Base-by-base conservation (phyloP, 257 asterid genomes). In the Ophiorrhiza pumila region DNA sequence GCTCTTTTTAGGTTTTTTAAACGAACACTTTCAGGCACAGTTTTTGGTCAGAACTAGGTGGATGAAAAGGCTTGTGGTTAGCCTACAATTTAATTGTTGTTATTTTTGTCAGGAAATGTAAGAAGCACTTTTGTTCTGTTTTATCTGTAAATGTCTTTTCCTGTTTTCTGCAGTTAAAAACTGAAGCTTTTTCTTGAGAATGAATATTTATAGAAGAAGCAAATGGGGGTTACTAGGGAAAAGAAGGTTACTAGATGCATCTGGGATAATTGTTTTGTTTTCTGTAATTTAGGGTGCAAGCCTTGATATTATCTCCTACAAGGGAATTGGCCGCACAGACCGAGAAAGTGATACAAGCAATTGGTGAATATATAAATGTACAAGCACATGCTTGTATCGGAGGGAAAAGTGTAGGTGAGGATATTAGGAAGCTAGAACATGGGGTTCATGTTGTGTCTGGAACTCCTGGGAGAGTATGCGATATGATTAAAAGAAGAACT, bases 371-470 rank as follows among this genome's bases (percentile, higher is more conserved):
- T 71, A 90, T 92, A 59, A 95, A 87, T 73, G 76, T 95, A 4
- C 98, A 92, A 72, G 99, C 95, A 75, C 99, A 94, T 80, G 96
- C 99, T 72, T 95, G 99, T 72, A 74, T 95, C 74, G 99, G 99
- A 67, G 99, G 99, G 73, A 95, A 95, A 87, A 92, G 96, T 53
- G 95, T 95, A 67, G 99, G 97, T 0, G 99, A 95, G 68, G 98
- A 95, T 83, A 92, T 92, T 47, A 83, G 98, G 68, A 95, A 90
- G 78, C 85, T 95, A 27, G 99, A 92, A 79, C 96, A 95, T 71
- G 99, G 98, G 63, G 99, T 92, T 80, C 97, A 95, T 63, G 99
- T 92, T 60, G 98, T 95, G 62, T 95, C 99, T 5, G 99, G 99
- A 69, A 92, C 98, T n/a, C 99, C 99, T 43, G 99, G 98, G 17